Base-by-base conservation (phyloP, 345 rosid genomes). In the Ailanthus altissimus region DNA sequence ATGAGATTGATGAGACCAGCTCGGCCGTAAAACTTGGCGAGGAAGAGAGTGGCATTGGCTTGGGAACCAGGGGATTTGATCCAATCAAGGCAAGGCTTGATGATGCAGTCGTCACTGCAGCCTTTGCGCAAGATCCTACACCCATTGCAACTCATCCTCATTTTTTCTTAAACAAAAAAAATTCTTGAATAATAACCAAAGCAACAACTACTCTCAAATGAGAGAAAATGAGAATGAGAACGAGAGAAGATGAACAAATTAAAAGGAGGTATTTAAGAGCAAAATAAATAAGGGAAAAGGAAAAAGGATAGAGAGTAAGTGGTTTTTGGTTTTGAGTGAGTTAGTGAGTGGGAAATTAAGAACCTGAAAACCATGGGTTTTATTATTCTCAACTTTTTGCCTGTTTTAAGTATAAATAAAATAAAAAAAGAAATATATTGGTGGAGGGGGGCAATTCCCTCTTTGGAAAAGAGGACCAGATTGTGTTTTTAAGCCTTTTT, bases 21-120 rank as follows among this genome's bases (percentile, higher is more conserved):
- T 32, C 94, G 94, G 69, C 94, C 94, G 11, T 88, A 90, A 74
- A 88, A 90, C 80, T 90, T 90, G 75, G 94, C 92, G 12, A 89
- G 92, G 79, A 90, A 90, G 46, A 90, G 89, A 43, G 94, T 90
- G 6, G 94, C 94, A 77, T 87, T 87, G 74, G 92, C 91, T 67
- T 90, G 94, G 7, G 94, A 85, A 25, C 89, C 94, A 14, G 94
- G 77, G 43, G 82, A 81, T 72, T 77, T 81, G 87, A 90, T 90
- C 94, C 94, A 90, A 16, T 89, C 90, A 53, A 90, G 86, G 49
- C 94, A 90, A 69, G 92, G 92, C 64, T 89, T 85, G 58, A 90
- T 90, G 77, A 79, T 79, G 82, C 94, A 90, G 66, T 84, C 86
- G 10, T 86, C 86, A 75, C 81, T 81, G 84, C 94, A 90, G 38